These are phyloP conservation scores for Lipomyces chichibuensis DNA, from an alignment of 805 yeast genomes.

Conservation along the genomic window DNA sequence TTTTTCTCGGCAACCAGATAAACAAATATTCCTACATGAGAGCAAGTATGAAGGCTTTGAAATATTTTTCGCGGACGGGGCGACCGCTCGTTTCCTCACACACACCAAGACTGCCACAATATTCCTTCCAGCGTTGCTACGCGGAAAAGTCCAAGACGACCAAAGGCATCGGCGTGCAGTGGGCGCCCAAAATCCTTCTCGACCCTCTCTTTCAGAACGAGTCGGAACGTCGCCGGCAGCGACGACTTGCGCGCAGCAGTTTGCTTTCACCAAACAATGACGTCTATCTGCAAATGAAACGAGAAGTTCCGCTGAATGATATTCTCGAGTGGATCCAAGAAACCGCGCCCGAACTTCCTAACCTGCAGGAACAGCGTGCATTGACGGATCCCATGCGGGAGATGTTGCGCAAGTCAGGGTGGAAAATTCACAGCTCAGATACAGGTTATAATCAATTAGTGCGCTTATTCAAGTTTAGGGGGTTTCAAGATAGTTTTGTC, in stretches of 20 bases:
- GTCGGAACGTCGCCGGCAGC: constrained; percentile 18
- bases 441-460: constrained; percentile 8
- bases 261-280: constrained; percentile 7
- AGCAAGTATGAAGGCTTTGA: too few species aligned
- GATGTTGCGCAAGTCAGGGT: constrained; percentile 4
- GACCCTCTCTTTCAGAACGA: constrained; percentile 17
- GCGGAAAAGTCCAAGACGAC: neutral
- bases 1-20: too few species aligned
- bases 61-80: neutral
- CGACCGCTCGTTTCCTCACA: neutral
- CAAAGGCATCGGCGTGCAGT: neutral
- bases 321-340: constrained; percentile 9
- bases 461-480: constrained; percentile 8
- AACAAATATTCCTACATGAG: too few species aligned
- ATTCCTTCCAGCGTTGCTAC: neutral
- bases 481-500: constrained; percentile 20
- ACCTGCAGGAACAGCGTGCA: constrained; percentile 1
- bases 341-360: constrained; percentile 3
- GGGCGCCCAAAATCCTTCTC: neutral
- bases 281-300: neutral
- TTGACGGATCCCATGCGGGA: constrained; percentile 21
- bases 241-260: constrained; percentile 12
- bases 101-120: neutral
- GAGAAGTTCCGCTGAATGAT: constrained; percentile 8
- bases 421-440: constrained; percentile 9